Evolutionary conservation across 108 stramenopile species (phyloP), one percentile per base, ranked within the genome.

Genomic region (Nitzschia sp.): DNA sequence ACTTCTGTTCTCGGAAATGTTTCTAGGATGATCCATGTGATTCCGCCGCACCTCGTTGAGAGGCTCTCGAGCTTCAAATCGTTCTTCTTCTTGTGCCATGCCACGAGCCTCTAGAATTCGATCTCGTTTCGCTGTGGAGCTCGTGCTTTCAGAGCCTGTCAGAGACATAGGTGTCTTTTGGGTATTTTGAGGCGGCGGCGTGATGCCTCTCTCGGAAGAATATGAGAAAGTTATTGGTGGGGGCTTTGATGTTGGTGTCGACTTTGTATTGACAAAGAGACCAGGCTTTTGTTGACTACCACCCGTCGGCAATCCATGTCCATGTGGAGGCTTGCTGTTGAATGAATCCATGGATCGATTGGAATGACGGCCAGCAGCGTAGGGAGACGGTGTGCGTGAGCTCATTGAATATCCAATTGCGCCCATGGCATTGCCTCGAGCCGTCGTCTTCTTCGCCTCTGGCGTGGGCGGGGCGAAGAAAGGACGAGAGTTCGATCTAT

Each of bases 61-160:
- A 26, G 60, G 60, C 26, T 61, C 60, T 11, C 60, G 60, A 2
- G 60, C 22, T 45, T 61, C 60, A 8, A 25, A 5, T 13, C 31
- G 17, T 13, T 16, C 60, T 0, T 41, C 21, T 19, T 19, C 22
- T 23, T 44, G 32, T 2, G 22, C 38, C 0, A 61, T 45, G 22
- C 60, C 60, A 1, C 66, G 30, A 2, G 66, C 34, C 38, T 67
- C 54, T 23, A 50, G 26, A 16, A 67, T 67, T 23, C 66, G 66
- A 38, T 67, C 66, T 56, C 54, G 34, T 44, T 26, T 16, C 23
- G 19, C 60, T 15, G 60, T 44, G 2, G 60, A 61, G 22, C 60
- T 61, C 11, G 32, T 61, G 6, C 25, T 31, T 34, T 34, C 11
- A 6, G 60, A 61, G n/a, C 25, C 25, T 9, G 28, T 41, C 0